Conservation (phyloP, 1,139 yeast species). For the Candida pseudoviswanathii region DNA sequence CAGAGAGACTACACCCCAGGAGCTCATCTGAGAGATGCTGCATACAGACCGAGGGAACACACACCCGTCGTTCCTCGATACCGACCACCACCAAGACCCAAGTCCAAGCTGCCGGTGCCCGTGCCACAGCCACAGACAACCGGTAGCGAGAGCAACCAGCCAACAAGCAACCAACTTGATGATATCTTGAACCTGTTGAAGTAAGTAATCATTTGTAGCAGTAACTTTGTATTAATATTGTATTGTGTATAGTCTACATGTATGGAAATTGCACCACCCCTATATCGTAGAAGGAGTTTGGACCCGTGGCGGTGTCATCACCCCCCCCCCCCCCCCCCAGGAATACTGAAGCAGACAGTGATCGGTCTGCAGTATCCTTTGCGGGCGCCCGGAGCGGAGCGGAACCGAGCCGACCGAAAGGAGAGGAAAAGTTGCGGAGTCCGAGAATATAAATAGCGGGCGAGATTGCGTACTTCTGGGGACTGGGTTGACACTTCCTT, state of each 20-base stretch:
- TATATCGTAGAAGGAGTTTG: no score
- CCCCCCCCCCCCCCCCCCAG: no score
- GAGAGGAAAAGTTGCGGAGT: no score
- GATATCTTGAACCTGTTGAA: neutral
- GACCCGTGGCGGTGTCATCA: no score
- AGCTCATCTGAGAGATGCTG: neutral
- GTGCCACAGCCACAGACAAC: neutral
- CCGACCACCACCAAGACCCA: neutral
- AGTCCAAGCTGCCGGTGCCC: neutral
- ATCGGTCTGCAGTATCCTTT: no score
- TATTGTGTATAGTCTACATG: neutral
- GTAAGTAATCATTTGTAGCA: neutral
- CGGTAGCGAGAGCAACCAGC: neutral
- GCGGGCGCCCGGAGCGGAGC: no score
- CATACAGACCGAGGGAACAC: neutral
- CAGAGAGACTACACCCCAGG: constrained; percentile 41
- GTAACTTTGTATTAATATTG: neutral
- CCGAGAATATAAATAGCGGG: no score
- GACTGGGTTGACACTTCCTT: no score
- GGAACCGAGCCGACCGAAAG: no score
- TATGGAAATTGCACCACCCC: no score
- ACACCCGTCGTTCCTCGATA: neutral
- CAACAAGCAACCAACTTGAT: neutral
- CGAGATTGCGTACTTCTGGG: no score
- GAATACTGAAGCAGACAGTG: no score